Percentiles rank a stretch among this genome's conserved stretches.
These are phyloP conservation scores for Cladophialophora yegresii DNA, from an alignment of 2,329 filamentous ascomycete genomes.

Conservation along the genomic window DNA sequence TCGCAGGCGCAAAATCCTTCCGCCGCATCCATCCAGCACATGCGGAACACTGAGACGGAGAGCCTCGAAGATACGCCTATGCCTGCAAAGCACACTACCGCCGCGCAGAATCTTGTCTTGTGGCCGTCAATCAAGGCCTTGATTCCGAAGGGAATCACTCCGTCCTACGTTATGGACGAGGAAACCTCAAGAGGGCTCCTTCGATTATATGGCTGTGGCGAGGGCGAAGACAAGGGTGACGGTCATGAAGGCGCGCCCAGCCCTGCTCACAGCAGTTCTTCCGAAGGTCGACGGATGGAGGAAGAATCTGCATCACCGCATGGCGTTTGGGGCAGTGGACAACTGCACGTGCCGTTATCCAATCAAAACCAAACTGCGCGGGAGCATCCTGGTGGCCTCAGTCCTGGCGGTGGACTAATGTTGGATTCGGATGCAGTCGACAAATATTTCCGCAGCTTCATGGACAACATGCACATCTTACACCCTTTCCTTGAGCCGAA, in stretches of 20 bases:
- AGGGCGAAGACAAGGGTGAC: conserved; percentile 65
- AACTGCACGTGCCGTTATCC: conserved; percentile 40
- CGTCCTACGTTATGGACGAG: conserved; percentile 68
- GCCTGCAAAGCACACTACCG: conserved; percentile 82
- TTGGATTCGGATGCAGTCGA: conserved; percentile 56
- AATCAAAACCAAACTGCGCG: conserved; percentile 29
- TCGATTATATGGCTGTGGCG: conserved; percentile 75
- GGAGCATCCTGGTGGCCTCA: conserved; percentile 53
- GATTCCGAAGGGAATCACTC: conserved; percentile 52
- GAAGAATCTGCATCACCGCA: conserved; percentile 46
- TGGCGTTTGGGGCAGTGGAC: conserved; percentile 55
- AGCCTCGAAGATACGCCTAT: conserved; percentile 65
- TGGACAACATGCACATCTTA: conserved; percentile 62
- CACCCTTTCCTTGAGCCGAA: conserved; percentile 64
- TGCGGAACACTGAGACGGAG: conserved; percentile 48
- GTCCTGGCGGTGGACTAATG: conserved; percentile 54
- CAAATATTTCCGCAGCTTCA: conserved; percentile 57
- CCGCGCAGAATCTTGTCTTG: conserved; percentile 77
- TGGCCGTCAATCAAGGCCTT: conserved; percentile 70
- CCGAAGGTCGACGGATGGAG: conserved; percentile 36
- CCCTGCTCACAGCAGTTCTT: conserved; percentile 45
- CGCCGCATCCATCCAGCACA: conserved; percentile 37
- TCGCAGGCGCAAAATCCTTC: conserved; percentile 13
- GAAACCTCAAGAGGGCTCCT: conserved; percentile 75
- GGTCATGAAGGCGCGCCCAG: conserved; percentile 46